phyloP scores from a whole-genome alignment of 345 rosid genomes.

The Ceriops zippeliana region DNA sequence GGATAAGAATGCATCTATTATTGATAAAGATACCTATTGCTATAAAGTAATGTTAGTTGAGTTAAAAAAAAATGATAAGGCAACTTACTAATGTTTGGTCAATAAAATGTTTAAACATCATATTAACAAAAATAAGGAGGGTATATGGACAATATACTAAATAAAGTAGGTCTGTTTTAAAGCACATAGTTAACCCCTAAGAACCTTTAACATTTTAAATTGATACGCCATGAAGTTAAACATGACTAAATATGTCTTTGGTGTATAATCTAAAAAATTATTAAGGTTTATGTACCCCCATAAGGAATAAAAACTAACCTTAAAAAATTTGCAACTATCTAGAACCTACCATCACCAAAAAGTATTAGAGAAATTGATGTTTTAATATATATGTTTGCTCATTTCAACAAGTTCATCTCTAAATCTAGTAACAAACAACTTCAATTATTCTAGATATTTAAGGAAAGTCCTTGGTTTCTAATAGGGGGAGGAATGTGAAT shows the following conservation, averaged over 20 bases:
- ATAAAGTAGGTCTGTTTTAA: too few relatives aligned
- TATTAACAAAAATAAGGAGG: not conserved
- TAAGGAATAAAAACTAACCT: not conserved
- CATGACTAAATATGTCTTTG: not conserved
- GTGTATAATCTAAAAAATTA: not conserved
- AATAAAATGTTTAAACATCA: not conserved
- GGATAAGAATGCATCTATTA: not conserved
- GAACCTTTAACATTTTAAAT: not conserved
- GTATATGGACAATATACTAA: not conserved
- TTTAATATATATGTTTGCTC: not conserved
- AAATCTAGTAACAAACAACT: not conserved
- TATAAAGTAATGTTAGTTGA: not conserved
- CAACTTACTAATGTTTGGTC: not conserved
- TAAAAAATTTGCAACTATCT: not conserved
- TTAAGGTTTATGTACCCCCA: not conserved
- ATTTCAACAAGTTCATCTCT: not conserved
- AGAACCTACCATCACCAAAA: not conserved
- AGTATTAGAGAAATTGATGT: not conserved
- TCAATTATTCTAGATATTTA: not conserved
- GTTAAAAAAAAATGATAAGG: too few relatives aligned
- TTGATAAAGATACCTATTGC: not conserved
- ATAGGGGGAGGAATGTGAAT: accelerated
- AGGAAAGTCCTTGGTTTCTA: not conserved
- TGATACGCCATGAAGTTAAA: not conserved
- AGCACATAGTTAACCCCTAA: not conserved